Base-by-base conservation (phyloP, 2,329 filamentous ascomycete species). In the Claviceps sp. region DNA sequence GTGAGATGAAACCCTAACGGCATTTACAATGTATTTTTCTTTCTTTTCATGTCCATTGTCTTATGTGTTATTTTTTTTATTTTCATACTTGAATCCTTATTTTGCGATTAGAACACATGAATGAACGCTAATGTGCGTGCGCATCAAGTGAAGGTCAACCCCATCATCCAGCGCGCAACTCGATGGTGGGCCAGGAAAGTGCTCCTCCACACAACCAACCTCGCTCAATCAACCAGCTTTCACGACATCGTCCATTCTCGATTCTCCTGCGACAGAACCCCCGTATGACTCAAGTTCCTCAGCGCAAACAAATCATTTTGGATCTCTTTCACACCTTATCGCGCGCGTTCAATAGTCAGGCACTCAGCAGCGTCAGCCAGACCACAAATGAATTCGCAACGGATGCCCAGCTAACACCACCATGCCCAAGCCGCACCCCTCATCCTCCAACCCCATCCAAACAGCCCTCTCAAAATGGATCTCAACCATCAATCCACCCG, bases 401-500 rank as follows among this genome's bases (percentile, higher is more conserved):
- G 14, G 16, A 18, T 22, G 22, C 4, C 48, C 24, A 30, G 20
- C 34, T 4, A 42, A 42, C 18, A 42, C 18, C 24, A 60, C 52
- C 41, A 67, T 66, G 63, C 50, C 58, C 34, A 63, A 58, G 53
- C 56, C 54, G 20, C 60, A 55, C 41, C 52, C 54, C 14, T 53
- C 57, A 11, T 24, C 45, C 2, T n/a, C 13, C 13, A 61, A 61
- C 43, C 67, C 65, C 7, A 64, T 70, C 40, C 64, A 63, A 40
- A 55, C 53, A 6, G 67, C 67, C 37, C 55, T 67, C 22, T 56
- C 51, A 6, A 48, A 50, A 13, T 70, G 67, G 67, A 41, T 64
- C 45, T 37, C 52, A 4, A 52, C 50, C 4, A 51, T 59, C 3
- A 40, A 42, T 3, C 49, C 48, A 47, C 43, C 52, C 18, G 14